Evolutionary conservation across 768 basidiomycete genomes (phyloP), one percentile per base, ranked within the genome.

Genomic region (Lactarius sanguifluus): DNA sequence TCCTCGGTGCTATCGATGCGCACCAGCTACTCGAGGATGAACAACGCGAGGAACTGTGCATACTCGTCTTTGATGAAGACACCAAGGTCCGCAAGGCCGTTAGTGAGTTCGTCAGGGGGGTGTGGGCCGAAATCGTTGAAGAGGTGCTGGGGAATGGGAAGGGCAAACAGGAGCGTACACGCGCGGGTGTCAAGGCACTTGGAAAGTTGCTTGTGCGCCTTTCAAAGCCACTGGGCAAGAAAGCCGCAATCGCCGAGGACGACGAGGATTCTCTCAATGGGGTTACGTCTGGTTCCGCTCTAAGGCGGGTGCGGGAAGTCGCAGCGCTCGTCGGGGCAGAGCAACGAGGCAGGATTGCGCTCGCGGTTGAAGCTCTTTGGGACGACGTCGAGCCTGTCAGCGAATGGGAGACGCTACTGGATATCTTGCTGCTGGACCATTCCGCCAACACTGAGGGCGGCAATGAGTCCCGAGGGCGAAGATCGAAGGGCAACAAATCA

Each of bases 281-380:
- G 16, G 76, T 75, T 28, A 65, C 74, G 68, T 72, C 71, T 61
- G 69, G 68, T 23, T 65, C 72, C 70, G 71, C 65, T 72, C 76
- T 71, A 69, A 71, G 68, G 68, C 76, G 76, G 63, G 72, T 73
- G 67, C 81, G 83, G 63, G 77, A 81, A 25, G 74, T 85, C 7
- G 79, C 79, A 0, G 65, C 73, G 5, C 69, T 83, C 13, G 74
- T 81, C 7, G 79, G 77, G 32, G 71, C 77, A 4, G 76, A 78
- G 59, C 76, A 81, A 40, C 82, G 81, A 59, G 86, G 90, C 2
- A 85, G 91, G 8, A 85, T 86, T 4, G 86, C 87, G 1, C 82
- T 93, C 23, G 94, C 92, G 20, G 90, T 97, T 6, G 94, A 98
- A 67, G 91, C 93, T 0, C 79, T 98, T 2, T 96, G 92, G 90